Evolutionary conservation across 805 yeast species (phyloP).

Genomic region (Barnettozyma wickerhamii): DNA sequence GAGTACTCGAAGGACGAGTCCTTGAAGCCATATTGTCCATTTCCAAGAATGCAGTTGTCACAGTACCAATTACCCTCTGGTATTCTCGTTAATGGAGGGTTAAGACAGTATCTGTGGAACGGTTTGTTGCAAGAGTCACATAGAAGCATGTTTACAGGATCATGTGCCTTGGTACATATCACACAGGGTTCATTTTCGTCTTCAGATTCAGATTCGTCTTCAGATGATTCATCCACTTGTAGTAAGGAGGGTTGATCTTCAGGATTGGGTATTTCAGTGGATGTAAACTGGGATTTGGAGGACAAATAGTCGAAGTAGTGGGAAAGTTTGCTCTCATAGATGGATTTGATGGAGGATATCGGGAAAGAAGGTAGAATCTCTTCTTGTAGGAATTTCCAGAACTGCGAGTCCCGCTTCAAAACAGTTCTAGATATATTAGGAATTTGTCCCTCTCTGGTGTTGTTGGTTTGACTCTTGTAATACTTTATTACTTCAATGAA

Average conservation of each 20-base stretch:
- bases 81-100: conserved; percentile 45
- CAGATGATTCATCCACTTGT: conserved; percentile 16
- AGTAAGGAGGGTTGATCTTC: conserved; percentile 29
- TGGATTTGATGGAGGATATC: neutral
- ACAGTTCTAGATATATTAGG: conserved; percentile 11
- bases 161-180: conserved; percentile 43
- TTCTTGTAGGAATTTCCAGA: conserved; percentile 26
- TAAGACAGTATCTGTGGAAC: conserved; percentile 66
- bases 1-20: conserved; percentile 55
- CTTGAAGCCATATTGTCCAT: conserved; percentile 85
- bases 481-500: conserved; percentile 31
- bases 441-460: neutral
- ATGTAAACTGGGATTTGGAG: conserved; percentile 21
- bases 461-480: conserved; percentile 5
- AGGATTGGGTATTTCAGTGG: conserved; percentile 9
- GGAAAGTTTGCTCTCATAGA: conserved; percentile 10
- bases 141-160: conserved; percentile 44
- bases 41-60: conserved; percentile 77
- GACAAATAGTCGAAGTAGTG: conserved; percentile 20
- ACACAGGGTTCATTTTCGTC: conserved; percentile 37
- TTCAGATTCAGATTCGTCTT: conserved; percentile 21
- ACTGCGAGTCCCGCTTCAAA: conserved; percentile 13
- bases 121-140: conserved; percentile 75
- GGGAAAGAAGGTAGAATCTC: neutral
- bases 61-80: conserved; percentile 77